Conservation (phyloP, 2,329 filamentous ascomycete species). For the Colletotrichum sansevieriae region DNA sequence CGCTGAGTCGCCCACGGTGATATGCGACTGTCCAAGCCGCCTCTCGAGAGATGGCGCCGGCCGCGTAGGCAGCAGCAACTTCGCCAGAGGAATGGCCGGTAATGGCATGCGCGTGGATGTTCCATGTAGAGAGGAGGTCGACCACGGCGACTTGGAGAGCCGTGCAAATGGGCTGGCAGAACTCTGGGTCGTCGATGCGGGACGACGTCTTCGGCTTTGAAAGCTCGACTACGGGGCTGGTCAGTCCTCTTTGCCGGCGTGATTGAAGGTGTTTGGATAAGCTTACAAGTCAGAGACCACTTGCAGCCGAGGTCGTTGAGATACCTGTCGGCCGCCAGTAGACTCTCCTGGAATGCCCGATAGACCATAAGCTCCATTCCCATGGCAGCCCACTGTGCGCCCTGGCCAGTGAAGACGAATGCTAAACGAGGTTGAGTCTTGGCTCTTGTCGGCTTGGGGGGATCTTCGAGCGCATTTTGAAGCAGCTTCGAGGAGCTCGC, state of each 20-base stretch:
- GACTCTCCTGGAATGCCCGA: constrained; percentile 52
- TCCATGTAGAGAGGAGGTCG: constrained; percentile 58
- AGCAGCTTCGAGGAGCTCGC: constrained; percentile 13
- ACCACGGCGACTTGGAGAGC: constrained; percentile 63
- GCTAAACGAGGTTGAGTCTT: constrained; percentile 33
- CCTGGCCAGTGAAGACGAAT: constrained; percentile 48
- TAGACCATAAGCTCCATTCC: constrained; percentile 43
- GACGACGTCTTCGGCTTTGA: constrained; percentile 49
- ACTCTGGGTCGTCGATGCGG: constrained; percentile 53
- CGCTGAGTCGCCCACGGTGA: constrained; percentile 54
- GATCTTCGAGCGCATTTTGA: constrained; percentile 11
- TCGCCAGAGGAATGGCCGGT: constrained; percentile 63
- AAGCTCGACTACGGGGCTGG: constrained; percentile 33
- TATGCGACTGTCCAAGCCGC: constrained; percentile 64
- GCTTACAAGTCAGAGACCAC: constrained; percentile 43
- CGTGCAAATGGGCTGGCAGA: constrained; percentile 59
- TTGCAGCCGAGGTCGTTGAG: constrained; percentile 49
- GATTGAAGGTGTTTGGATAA: neutral
- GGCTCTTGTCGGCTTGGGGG: neutral
- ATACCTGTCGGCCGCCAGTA: constrained; percentile 52
- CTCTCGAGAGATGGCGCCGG: constrained; percentile 53
- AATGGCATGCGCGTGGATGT: constrained; percentile 54
- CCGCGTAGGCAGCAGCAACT: constrained; percentile 61
- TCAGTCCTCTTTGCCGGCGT: neutral
- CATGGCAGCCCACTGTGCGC: constrained; percentile 46